Conservation (phyloP, 208 protist genomes). For the Leishmania gerbilli region DNA sequence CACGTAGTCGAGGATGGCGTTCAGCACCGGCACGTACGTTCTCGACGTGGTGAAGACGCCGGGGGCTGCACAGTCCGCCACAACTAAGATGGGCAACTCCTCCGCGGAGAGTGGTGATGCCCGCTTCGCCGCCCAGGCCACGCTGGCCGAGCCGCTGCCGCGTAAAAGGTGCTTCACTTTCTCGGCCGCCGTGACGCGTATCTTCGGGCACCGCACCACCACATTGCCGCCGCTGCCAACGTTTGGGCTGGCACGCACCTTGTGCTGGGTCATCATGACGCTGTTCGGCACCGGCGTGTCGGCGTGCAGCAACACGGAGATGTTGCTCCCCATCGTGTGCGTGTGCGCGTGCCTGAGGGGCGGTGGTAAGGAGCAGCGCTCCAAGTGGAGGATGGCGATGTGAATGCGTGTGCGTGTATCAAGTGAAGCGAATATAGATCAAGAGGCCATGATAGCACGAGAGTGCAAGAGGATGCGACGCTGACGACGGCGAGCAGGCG, state of each 20-base stretch:
- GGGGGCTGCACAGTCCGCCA: constrained; percentile 18
- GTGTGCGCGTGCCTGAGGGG: not conserved
- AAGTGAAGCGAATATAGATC: constrained; percentile 1
- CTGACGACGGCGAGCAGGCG: not conserved
- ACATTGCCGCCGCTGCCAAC: not conserved
- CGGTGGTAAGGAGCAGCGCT: constrained; percentile 4
- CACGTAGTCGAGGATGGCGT: constrained; percentile 12
- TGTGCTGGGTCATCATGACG: constrained; percentile 9
- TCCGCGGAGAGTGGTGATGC: not conserved
- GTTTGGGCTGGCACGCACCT: not conserved
- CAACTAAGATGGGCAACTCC: constrained; percentile 13
- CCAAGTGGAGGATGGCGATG: not conserved
- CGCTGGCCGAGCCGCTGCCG: constrained; percentile 1
- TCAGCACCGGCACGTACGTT: constrained; percentile 15
- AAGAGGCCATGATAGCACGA: too few relatives aligned
- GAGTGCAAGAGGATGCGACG: constrained; percentile 3
- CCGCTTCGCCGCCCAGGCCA: not conserved
- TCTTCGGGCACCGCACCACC: constrained; percentile 19
- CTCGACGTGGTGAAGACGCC: constrained; percentile 18
- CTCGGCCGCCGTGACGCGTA: constrained; percentile 7
- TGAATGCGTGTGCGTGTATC: not conserved
- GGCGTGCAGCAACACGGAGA: constrained; percentile 23
- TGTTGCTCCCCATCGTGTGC: constrained; percentile 21
- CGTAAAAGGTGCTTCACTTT: constrained; percentile 5
- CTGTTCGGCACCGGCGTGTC: constrained; percentile 19